A percentile compares a stretch with the other conserved stretches of the same genome.
phyloP scores from a whole-genome alignment of 306 rosid species.

The Malus sylvestris region DNA sequence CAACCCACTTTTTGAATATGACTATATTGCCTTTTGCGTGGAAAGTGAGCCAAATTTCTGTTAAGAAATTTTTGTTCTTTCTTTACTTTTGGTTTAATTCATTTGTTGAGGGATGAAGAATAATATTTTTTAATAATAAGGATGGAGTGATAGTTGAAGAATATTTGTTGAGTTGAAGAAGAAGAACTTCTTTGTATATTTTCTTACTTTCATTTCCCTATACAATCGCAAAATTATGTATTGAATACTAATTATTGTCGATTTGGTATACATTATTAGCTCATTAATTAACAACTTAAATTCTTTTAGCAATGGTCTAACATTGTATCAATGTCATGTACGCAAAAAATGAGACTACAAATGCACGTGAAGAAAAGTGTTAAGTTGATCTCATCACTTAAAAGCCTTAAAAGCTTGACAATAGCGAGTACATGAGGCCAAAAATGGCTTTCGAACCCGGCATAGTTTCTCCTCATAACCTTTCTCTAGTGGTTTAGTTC shows the following conservation, averaged over 20 bases:
- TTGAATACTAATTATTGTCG: too few relatives aligned
- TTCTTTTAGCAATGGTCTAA: background rate
- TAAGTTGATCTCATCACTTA: too few relatives aligned
- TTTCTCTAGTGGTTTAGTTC: too few relatives aligned
- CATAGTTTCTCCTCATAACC: too few relatives aligned
- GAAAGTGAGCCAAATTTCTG: background rate
- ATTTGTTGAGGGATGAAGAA: background rate
- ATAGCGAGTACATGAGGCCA: too few relatives aligned
- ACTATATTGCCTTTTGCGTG: background rate
- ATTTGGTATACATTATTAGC: background rate
- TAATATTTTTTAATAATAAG: too few relatives aligned
- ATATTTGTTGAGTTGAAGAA: background rate
- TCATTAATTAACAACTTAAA: background rate
- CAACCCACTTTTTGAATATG: background rate
- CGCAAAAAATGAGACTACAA: too few relatives aligned
- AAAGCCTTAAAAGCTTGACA: background rate
- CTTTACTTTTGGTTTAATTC: background rate
- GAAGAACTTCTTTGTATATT: background rate
- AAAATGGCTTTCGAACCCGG: too few relatives aligned
- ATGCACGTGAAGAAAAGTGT: background rate
- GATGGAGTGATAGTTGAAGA: too few relatives aligned
- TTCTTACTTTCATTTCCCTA: background rate
- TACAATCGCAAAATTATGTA: background rate
- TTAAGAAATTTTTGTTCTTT: background rate
- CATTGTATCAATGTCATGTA: too few relatives aligned